Conservation (phyloP, 805 yeast species). For the Starmera quercuum region DNA sequence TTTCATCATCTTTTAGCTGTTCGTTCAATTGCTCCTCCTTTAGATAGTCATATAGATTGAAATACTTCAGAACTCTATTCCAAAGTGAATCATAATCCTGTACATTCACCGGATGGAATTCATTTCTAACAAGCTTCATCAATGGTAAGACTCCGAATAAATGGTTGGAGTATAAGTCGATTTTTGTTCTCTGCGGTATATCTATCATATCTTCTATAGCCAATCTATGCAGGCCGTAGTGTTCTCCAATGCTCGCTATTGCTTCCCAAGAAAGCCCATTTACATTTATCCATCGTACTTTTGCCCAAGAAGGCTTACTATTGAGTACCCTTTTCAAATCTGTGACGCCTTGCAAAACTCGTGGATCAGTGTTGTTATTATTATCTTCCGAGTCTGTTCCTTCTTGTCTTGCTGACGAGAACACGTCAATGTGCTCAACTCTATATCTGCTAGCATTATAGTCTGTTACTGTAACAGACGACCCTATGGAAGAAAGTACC, state of each 20-base stretch:
- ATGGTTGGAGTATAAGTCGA: slow-evolving; percentile 43
- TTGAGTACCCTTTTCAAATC: slow-evolving; percentile 25
- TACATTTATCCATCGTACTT: slow-evolving; percentile 49
- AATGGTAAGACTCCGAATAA: slow-evolving; percentile 49
- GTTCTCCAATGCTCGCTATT: slow-evolving; percentile 35
- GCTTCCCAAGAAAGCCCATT: slow-evolving; percentile 61
- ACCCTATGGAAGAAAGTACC: slow-evolving; percentile 42
- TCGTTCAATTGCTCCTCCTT: no score
- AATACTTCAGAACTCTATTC: slow-evolving; percentile 5
- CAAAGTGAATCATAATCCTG: slow-evolving; percentile 1
- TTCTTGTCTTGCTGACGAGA: slow-evolving; percentile 6
- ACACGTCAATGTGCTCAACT: slow-evolving; percentile 35
- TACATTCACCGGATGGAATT: slow-evolving; percentile 4
- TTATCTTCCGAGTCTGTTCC: slow-evolving; percentile 3
- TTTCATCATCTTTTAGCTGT: slow-evolving; percentile 1
- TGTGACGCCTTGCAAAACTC: slow-evolving; percentile 11
- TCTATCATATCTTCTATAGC: slow-evolving; percentile 59
- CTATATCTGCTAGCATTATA: slow-evolving; percentile 37
- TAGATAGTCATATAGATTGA: slow-evolving; percentile 7
- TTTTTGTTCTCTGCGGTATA: slow-evolving; percentile 52
- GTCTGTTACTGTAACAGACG: slow-evolving; percentile 46
- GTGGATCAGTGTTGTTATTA: slow-evolving; percentile 1
- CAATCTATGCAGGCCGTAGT: slow-evolving; percentile 42
- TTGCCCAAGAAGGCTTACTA: slow-evolving; percentile 37
- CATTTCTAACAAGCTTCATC: slow-evolving; percentile 32